Evolutionary conservation across 352 stramenopile species (phyloP), one percentile per base, ranked within the genome.

Genomic region (Globisporangium middletonii): DNA sequence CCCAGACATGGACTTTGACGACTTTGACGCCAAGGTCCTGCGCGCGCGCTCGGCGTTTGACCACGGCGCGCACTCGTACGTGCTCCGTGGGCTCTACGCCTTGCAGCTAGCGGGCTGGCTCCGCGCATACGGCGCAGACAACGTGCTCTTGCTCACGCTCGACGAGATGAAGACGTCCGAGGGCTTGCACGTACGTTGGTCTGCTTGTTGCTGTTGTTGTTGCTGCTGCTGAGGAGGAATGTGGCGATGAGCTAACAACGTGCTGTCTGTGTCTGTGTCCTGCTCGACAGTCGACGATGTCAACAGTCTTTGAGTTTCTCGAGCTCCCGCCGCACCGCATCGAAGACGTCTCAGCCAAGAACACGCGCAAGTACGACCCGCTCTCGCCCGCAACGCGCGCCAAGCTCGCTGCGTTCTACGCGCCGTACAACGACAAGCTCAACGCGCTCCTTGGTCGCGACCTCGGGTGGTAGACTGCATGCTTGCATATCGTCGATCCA

Each of bases 71-170:
- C 86, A 95, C 63, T 94, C 86, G 46, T 91, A 88, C 54, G 60
- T 94, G n/a, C 63, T 71, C 13, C 82, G 85, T 46, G 96, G 97
- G 0, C 69, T 99, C 45, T 99, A 99, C 68, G 95, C 86, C 45
- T 68, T 99, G 30, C 95, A 99, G 72, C 73, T 99, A 23, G 57
- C 77, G 28, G 83, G 83, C 7, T 99, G 97, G 97, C 75, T 98
- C 1, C 60, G 86, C 19, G 87, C 89, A 0, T 99, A 98, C 60
- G 68, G 75, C 9, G 68, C 66, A 19, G 74, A 97, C 41, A 89
- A 96, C 49, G 93, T 99, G 52, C 64, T 98, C 49, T 73, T 98
- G 13, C 60, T 98, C 15, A 94, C 84, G 50, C 72, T 98, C 38
- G 95, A 99, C 55, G 91, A 98, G 28, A 97, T 98, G 73, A 94